A percentile compares a stretch with the other conserved stretches of the same genome.
Conservation (phyloP, 2,329 filamentous ascomycete species). For the Blastomyces parvus region DNA sequence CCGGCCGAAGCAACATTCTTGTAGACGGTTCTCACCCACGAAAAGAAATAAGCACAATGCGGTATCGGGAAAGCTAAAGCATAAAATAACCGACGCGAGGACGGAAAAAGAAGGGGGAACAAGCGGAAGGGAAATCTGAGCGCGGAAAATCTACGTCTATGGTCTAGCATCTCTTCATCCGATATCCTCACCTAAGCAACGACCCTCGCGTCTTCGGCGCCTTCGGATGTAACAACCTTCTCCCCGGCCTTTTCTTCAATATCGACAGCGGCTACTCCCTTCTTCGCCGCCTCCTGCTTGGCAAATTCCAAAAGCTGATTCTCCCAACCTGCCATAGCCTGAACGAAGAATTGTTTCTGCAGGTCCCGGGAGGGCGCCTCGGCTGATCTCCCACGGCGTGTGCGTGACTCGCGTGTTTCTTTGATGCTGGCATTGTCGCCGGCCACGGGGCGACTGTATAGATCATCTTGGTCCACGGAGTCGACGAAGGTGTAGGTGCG, state of each 20-base stretch:
- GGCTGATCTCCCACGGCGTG: conserved; percentile 31
- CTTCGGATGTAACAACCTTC: conserved; percentile 28
- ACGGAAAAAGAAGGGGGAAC: no score
- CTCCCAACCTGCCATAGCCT: conserved; percentile 36
- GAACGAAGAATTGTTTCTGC: conserved; percentile 32
- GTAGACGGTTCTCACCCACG: not conserved
- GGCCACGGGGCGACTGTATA: conserved; percentile 28
- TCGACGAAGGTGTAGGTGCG: conserved; percentile 58
- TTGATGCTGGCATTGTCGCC: conserved; percentile 34
- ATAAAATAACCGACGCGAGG: no score
- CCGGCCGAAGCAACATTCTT: not conserved
- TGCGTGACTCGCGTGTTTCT: conserved; percentile 35
- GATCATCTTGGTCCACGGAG: conserved; percentile 40
- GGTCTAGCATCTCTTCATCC: not conserved
- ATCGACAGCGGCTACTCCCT: conserved; percentile 18
- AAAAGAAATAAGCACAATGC: no score
- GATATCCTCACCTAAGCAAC: not conserved
- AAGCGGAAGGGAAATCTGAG: no score
- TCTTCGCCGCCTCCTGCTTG: conserved; percentile 9
- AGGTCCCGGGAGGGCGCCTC: conserved; percentile 27
- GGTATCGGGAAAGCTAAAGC: no score
- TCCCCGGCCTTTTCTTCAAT: conserved; percentile 25
- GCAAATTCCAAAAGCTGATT: conserved; percentile 20
- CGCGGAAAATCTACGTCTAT: not conserved
- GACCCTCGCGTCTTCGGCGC: conserved; percentile 25